Evolutionary conservation across 1,284 basidiomycete genomes (phyloP).

Genomic region (Trametes polyzona): DNA sequence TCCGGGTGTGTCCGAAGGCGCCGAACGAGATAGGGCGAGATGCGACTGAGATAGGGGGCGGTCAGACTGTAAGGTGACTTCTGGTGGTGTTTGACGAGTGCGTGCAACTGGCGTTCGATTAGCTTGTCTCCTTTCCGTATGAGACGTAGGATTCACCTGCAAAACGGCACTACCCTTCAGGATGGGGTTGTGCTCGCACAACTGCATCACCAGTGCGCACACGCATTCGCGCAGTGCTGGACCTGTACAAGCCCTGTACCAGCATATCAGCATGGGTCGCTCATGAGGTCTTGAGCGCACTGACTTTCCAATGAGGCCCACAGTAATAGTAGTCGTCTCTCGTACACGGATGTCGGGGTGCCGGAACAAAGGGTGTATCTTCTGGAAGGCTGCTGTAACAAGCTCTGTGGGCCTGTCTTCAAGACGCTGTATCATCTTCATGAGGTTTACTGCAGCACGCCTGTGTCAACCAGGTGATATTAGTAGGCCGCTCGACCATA

Average conservation of each 20-base stretch:
- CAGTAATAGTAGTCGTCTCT: constrained; percentile 64
- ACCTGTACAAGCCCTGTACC: constrained; percentile 49
- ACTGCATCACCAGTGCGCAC: constrained; percentile 67
- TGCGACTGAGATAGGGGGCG: constrained; percentile 68
- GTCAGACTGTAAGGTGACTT: constrained; percentile 75
- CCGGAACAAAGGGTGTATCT: constrained; percentile 33
- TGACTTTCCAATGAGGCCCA: constrained; percentile 68
- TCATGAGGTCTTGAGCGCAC: constrained; percentile 30
- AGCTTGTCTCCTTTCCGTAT: too few species aligned
- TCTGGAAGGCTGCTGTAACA: constrained; percentile 53
- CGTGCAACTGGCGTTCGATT: constrained; percentile 53
- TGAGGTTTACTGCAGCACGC: constrained; percentile 51
- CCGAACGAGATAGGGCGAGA: constrained; percentile 70
- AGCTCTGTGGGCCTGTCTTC: constrained; percentile 35
- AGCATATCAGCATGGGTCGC: not conserved
- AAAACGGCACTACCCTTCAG: constrained; percentile 71
- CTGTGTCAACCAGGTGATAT: constrained; percentile 36
- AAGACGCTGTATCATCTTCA: constrained; percentile 43
- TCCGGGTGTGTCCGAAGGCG: constrained; percentile 62
- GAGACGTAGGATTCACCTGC: constrained; percentile 50
- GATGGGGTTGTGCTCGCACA: constrained; percentile 69
- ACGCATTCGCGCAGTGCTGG: constrained; percentile 65
- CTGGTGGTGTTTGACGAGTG: constrained; percentile 57
- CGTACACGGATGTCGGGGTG: constrained; percentile 49
- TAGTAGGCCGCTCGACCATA: not conserved